A percentile compares a stretch with the other conserved stretches of the same genome.
Conservation (phyloP, 1,139 yeast genomes). For the Pichia sp. region DNA sequence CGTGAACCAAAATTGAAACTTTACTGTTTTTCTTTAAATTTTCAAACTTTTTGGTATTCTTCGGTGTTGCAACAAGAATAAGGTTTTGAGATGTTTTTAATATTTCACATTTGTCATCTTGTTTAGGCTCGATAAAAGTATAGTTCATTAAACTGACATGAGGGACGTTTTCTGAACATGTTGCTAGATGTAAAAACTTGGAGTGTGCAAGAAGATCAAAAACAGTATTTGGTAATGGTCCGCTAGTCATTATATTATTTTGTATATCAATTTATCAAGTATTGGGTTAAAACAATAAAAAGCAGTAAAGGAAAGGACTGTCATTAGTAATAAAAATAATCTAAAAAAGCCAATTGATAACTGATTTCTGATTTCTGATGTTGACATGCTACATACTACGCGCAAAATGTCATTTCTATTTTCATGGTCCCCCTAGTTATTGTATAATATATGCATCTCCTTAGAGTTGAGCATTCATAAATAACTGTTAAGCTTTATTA, state of each 20-base stretch:
- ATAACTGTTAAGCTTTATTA: no score
- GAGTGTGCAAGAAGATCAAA: slow-evolving; percentile 48
- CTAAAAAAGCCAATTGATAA: no score
- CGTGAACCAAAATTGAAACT: slow-evolving; percentile 79
- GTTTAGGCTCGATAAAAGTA: slow-evolving; percentile 44
- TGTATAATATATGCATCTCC: no score
- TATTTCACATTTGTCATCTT: slow-evolving; percentile 27
- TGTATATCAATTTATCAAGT: background rate
- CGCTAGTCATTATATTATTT: slow-evolving; percentile 11
- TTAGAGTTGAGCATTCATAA: no score
- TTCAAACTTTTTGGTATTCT: slow-evolving; percentile 60
- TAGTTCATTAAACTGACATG: slow-evolving; percentile 89
- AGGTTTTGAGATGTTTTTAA: slow-evolving; percentile 23
- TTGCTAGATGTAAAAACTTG: slow-evolving; percentile 74
- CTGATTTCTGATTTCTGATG: no score
- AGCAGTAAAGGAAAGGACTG: no score
- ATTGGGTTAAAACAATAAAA: no score
- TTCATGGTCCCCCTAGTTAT: no score
- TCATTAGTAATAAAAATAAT: no score
- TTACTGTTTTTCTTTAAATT: slow-evolving; percentile 63
- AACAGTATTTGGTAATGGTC: slow-evolving; percentile 52
- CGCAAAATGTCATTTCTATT: no score
- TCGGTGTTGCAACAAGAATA: slow-evolving; percentile 65
- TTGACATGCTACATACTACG: no score
- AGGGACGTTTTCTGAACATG: slow-evolving; percentile 59